A percentile compares a stretch with the other conserved stretches of the same genome.
Evolutionary conservation across 768 basidiomycete species (phyloP).

Genomic region (Termitomyces eurrhizus): DNA sequence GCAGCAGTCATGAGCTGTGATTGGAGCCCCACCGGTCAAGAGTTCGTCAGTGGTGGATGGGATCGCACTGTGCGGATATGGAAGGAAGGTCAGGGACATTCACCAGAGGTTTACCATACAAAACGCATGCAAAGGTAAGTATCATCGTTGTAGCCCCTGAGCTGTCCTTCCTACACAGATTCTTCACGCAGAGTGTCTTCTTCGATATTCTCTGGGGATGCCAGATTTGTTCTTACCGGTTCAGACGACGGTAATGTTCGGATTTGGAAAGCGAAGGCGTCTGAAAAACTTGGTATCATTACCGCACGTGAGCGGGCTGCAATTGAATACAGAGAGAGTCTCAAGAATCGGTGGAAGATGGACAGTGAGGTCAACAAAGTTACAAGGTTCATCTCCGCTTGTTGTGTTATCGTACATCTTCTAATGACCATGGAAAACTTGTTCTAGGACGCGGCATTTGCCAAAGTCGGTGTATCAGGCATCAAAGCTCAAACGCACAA

Average conservation of each 20-base stretch:
- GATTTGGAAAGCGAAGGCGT: constrained; percentile 92
- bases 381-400: constrained; percentile 51
- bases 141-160: not conserved
- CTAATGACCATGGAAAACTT: constrained; percentile 5
- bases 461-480: constrained; percentile 92
- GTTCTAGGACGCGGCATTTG: constrained; percentile 66
- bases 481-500: constrained; percentile 82
- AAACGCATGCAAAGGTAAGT: constrained; percentile 96
- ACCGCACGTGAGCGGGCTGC: constrained; percentile 87
- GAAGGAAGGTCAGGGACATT: constrained; percentile 79
- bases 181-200: constrained; percentile 67
- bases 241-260: constrained; percentile 95
- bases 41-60: constrained; percentile 96
- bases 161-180: not conserved
- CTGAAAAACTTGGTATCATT: constrained; percentile 87
- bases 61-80: constrained; percentile 93
- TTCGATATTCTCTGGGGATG: constrained; percentile 83
- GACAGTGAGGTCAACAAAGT: constrained; percentile 81
- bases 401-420: constrained; percentile 3
- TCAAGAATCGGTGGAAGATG: constrained; percentile 86
- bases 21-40: constrained; percentile 94
- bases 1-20: constrained; percentile 96
- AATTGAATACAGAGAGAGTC: constrained; percentile 87
- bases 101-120: constrained; percentile 92
- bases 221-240: constrained; percentile 86